phyloP scores from a whole-genome alignment of 1,284 basidiomycete species.

The Microbotryum lychnidis-dioicae region DNA sequence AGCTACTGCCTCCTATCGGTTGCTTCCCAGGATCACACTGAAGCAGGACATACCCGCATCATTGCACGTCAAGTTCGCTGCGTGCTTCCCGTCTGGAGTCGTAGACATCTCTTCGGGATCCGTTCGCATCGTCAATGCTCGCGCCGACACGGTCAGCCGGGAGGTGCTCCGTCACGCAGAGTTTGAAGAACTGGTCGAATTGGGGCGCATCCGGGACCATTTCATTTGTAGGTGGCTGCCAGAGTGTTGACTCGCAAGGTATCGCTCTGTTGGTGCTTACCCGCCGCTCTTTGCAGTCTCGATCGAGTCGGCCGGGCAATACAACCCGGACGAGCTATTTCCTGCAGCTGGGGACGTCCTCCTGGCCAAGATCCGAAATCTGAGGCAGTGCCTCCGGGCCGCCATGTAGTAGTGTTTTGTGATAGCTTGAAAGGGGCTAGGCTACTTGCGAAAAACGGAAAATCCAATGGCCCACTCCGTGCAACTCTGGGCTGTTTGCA shows the following conservation, averaged over 20 bases:
- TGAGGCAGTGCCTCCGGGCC: constrained; percentile 4
- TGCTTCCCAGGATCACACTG: constrained; percentile 80
- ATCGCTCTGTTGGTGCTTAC: background rate
- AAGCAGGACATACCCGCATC: constrained; percentile 57
- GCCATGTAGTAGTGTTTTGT: too few relatives aligned
- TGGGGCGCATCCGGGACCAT: constrained; percentile 81
- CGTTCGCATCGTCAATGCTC: constrained; percentile 51
- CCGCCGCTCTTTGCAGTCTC: constrained; percentile 53
- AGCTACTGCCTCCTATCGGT: constrained; percentile 92
- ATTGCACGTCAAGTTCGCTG: constrained; percentile 63
- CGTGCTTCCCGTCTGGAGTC: constrained; percentile 85
- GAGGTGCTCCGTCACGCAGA: constrained; percentile 90
- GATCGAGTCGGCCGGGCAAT: constrained; percentile 83
- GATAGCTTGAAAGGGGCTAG: too few relatives aligned
- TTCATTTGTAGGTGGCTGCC: constrained; percentile 64
- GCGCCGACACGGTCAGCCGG: constrained; percentile 83
- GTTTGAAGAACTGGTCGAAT: constrained; percentile 73
- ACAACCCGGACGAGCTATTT: constrained; percentile 73
- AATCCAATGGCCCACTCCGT: too few relatives aligned
- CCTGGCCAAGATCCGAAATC: constrained; percentile 60
- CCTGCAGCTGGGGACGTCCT: constrained; percentile 76
- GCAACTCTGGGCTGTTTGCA: too few relatives aligned
- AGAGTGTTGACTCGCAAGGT: background rate
- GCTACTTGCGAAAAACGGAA: too few relatives aligned
- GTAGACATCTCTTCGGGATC: constrained; percentile 63